These are phyloP conservation scores for Coprinellus aureogranulatus DNA, from an alignment of 768 basidiomycete genomes.

Conservation along the genomic window DNA sequence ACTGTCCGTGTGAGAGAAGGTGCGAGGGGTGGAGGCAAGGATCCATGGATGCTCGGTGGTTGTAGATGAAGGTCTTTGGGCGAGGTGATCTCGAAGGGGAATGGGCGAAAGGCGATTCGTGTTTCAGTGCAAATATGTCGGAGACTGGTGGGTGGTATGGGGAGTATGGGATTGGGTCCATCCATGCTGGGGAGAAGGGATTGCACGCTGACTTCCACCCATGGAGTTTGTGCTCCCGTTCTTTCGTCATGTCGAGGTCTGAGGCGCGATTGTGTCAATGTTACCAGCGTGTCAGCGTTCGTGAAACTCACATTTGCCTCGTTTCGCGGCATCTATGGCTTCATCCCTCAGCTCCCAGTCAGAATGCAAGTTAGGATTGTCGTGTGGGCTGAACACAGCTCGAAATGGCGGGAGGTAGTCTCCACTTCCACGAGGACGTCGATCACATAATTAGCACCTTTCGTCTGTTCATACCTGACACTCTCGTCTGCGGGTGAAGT, in stretches of 20 bases:
- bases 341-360: conserved; percentile 33
- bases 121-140: conserved; percentile 12
- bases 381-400: conserved; percentile 51
- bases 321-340: conserved; percentile 36
- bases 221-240: conserved; percentile 24
- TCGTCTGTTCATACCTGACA: conserved; percentile 19
- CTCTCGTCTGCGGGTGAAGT: conserved; percentile 22
- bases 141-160: conserved; percentile 15
- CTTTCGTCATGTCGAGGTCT: conserved; percentile 33
- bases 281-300: background rate
- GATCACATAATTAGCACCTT: conserved; percentile 32
- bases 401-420: conserved; percentile 43
- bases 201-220: conserved; percentile 42
- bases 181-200: conserved; percentile 30
- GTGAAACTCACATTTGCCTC: conserved; percentile 32
- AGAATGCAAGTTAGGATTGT: conserved; percentile 40
- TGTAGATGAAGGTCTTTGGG: conserved; percentile 44
- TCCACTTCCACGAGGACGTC: conserved; percentile 41
- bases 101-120: conserved; percentile 17
- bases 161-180: conserved; percentile 17
- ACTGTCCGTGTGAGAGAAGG: conserved; percentile 46
- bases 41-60: conserved; percentile 44
- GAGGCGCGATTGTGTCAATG: background rate
- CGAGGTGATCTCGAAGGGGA: background rate
- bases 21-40: conserved; percentile 43